These are phyloP conservation scores for Sclerotinia minor DNA, from an alignment of 2,329 filamentous ascomycete species.

Conservation along the genomic window DNA sequence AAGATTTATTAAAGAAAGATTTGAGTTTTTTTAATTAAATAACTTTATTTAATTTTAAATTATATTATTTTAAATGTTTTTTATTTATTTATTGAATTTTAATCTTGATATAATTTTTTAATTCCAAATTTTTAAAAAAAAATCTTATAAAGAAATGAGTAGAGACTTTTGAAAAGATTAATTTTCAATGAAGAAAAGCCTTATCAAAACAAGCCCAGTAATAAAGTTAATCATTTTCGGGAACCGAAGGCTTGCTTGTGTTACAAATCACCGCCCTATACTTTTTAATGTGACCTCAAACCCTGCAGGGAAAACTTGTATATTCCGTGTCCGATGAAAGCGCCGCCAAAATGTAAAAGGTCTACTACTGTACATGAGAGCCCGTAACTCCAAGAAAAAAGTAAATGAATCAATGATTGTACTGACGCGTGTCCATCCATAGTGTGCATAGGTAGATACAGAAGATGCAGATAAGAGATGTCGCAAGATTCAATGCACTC, in stretches of 20 bases:
- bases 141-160: no score
- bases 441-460: not conserved
- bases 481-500: not conserved
- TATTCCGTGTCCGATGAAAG: conserved; percentile 14
- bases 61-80: no score
- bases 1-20: no score
- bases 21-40: no score
- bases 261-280: not conserved
- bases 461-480: not conserved
- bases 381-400: not conserved
- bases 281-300: conserved; percentile 1
- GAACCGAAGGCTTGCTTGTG: not conserved
- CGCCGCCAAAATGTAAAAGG: not conserved
- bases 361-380: not conserved
- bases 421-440: not conserved
- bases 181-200: no score
- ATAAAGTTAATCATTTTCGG: not conserved
- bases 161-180: no score
- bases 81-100: no score
- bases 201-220: no score
- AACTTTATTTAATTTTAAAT: no score
- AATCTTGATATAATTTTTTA: no score
- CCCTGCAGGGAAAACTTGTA: conserved; percentile 4
- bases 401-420: not conserved
- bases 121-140: no score